Conservation (phyloP, 768 basidiomycete species). For the Piloderma croceum region DNA sequence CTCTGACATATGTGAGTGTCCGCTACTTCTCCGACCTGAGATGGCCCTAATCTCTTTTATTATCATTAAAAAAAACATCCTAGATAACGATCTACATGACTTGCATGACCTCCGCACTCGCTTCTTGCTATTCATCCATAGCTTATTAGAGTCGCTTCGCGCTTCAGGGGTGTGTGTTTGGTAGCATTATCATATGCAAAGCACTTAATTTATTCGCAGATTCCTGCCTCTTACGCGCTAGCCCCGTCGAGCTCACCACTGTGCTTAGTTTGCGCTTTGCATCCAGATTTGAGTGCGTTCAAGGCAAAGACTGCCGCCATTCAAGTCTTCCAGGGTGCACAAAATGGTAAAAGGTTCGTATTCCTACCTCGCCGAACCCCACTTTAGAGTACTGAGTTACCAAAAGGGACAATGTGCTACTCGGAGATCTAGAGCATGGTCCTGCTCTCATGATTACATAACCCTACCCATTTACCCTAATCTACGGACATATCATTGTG, state of each 20-base stretch:
- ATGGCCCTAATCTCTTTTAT: constrained; percentile 1
- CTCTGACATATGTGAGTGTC: constrained; percentile 49
- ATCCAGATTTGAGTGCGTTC: constrained; percentile 36
- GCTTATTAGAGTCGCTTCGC: constrained; percentile 53
- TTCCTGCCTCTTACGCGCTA: constrained; percentile 57
- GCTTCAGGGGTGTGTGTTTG: constrained; percentile 45
- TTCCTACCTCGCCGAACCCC: constrained; percentile 5
- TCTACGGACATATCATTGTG: too few relatives aligned
- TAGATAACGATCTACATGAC: constrained; percentile 65
- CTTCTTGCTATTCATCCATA: constrained; percentile 58
- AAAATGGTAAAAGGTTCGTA: constrained; percentile 37
- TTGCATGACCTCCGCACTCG: constrained; percentile 59
- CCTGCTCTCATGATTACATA: constrained; percentile 55
- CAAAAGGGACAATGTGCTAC: constrained; percentile 43
- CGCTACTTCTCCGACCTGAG: constrained; percentile 3
- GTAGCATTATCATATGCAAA: too few relatives aligned
- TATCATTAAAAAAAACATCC: not conserved
- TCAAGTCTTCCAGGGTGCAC: constrained; percentile 40
- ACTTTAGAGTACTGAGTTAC: not conserved
- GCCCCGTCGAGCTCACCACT: constrained; percentile 55
- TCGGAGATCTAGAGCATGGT: constrained; percentile 47
- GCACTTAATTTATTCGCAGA: too few relatives aligned
- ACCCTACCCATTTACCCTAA: constrained; percentile 8
- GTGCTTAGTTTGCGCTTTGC: constrained; percentile 53
- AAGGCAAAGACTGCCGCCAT: constrained; percentile 39